phyloP scores from a whole-genome alignment of 2,329 filamentous ascomycete genomes.

The Penicillium hesseltinei region DNA sequence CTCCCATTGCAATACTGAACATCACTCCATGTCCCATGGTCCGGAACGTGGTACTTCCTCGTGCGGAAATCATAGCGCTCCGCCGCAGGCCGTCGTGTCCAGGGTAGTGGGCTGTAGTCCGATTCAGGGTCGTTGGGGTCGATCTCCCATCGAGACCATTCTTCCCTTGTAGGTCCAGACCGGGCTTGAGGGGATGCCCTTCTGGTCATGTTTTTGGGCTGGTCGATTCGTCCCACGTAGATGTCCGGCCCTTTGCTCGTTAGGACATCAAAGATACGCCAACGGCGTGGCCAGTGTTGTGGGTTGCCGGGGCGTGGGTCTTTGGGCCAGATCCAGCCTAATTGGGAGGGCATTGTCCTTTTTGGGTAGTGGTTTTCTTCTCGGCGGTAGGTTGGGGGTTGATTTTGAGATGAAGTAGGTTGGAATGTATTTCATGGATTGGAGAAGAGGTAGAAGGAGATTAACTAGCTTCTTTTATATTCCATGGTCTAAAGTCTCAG shows the following conservation, averaged over 20 bases:
- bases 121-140: constrained; percentile 5
- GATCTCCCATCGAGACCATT: constrained; percentile 19
- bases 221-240: constrained; percentile 33
- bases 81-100: constrained; percentile 18
- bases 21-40: constrained; percentile 30
- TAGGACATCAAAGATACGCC: constrained; percentile 39
- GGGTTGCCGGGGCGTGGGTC: constrained; percentile 37
- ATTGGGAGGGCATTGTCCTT: constrained; percentile 1
- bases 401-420: too few species aligned
- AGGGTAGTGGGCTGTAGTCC: constrained; percentile 13
- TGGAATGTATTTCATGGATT: background rate
- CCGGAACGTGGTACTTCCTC: constrained; percentile 31
- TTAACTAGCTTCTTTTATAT: background rate
- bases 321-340: constrained; percentile 40
- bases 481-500: background rate
- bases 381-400: background rate
- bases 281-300: constrained; percentile 28
- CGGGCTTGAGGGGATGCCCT: background rate
- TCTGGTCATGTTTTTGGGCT: background rate
- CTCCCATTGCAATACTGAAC: constrained; percentile 30
- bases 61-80: constrained; percentile 36
- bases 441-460: background rate
- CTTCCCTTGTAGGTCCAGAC: background rate
- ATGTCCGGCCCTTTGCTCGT: constrained; percentile 44
- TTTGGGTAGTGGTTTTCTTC: background rate